Evolutionary conservation across 768 basidiomycete genomes (phyloP).

Genomic region (Tylopilus balloui): DNA sequence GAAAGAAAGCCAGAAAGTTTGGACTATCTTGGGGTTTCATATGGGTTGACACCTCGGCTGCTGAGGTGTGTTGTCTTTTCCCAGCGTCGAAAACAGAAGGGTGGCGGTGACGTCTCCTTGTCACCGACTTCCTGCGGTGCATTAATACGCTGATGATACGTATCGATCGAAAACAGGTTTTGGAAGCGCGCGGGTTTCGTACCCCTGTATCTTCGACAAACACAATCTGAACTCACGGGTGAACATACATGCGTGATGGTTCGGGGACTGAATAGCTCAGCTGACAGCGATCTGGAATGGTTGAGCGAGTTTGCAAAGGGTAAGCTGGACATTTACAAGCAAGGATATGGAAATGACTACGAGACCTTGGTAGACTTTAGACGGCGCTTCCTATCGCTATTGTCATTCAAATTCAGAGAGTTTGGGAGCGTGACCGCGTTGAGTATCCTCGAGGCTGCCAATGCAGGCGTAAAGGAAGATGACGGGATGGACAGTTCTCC

Average conservation of each 20-base stretch:
- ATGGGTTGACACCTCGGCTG: slow-evolving; percentile 84
- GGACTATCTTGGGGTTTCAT: slow-evolving; percentile 95
- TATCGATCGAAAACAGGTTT: slow-evolving; percentile 49
- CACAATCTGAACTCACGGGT: slow-evolving; percentile 90
- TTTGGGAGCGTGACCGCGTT: slow-evolving; percentile 85
- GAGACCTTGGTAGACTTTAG: slow-evolving; percentile 70
- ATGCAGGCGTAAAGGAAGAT: slow-evolving; percentile 48
- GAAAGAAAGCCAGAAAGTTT: slow-evolving; percentile 86
- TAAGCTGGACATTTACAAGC: slow-evolving; percentile 24
- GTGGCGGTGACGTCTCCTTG: neutral
- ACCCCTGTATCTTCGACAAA: slow-evolving; percentile 91
- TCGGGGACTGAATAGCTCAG: slow-evolving; percentile 68
- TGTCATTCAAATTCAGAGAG: slow-evolving; percentile 94
- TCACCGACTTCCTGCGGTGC: neutral
- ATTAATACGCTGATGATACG: neutral
- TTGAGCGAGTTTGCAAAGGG: slow-evolving; percentile 84
- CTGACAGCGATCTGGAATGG: slow-evolving; percentile 69
- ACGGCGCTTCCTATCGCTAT: slow-evolving; percentile 77
- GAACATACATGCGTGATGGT: slow-evolving; percentile 98
- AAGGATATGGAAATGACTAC: neutral
- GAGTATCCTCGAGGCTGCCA: slow-evolving; percentile 84
- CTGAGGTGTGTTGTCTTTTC: slow-evolving; percentile 48
- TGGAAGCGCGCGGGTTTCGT: slow-evolving; percentile 94
- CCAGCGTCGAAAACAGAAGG: neutral
- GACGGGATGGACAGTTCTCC: slow-evolving; percentile 34